phyloP scores from a whole-genome alignment of 331 rosid species.

The Cydonia oblonga region DNA sequence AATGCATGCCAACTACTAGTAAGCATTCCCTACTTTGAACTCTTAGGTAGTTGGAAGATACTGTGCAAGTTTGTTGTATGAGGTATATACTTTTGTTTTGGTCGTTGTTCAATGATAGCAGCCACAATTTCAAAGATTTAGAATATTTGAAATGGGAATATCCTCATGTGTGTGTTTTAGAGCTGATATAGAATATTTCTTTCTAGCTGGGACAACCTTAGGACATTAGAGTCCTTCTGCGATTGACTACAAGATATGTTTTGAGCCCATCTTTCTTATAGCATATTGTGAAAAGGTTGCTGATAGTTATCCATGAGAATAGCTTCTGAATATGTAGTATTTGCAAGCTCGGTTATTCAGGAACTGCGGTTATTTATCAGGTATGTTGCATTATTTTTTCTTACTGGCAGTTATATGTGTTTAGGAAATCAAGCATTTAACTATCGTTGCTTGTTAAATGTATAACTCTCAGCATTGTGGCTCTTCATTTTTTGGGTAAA shows the following conservation, averaged over 20 bases:
- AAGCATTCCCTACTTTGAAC: background rate
- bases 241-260: too few species aligned
- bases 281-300: slow-evolving; percentile 25
- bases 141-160: too few species aligned
- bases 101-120: too few species aligned
- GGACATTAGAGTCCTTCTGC: too few species aligned
- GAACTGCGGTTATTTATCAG: slow-evolving; percentile 80
- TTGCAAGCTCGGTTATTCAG: slow-evolving; percentile 87
- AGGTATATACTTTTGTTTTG: too few species aligned
- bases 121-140: too few species aligned
- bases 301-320: slow-evolving; percentile 64
- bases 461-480: background rate
- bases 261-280: too few species aligned
- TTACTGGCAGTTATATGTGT: background rate
- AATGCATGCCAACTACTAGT: background rate
- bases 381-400: slow-evolving; percentile 26
- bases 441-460: background rate
- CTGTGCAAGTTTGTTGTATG: background rate
- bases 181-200: too few species aligned
- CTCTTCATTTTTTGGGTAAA: too few species aligned
- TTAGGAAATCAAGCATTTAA: background rate
- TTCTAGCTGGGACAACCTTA: too few species aligned
- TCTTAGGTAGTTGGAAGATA: background rate
- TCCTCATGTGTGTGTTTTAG: too few species aligned
- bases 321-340: slow-evolving; percentile 87